Base-by-base conservation (phyloP, 192 early-diverging fungal genomes). In the Backusella mclennaniae region DNA sequence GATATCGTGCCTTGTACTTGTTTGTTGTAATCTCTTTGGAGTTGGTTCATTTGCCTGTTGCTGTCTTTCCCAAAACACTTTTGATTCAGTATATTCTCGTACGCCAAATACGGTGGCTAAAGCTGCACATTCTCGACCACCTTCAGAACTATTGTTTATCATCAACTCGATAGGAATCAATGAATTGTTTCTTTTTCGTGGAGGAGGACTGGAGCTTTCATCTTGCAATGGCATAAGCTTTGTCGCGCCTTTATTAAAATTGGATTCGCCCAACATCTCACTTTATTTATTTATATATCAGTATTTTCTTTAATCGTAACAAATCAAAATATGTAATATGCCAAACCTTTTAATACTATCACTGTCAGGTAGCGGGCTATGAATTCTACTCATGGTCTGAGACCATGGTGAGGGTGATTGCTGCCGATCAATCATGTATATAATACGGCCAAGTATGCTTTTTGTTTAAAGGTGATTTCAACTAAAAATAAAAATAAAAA, bases 71-170 rank as follows among this genome's bases (percentile, higher is more conserved):
- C 80, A 81, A 11, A 81, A 66, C 14, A 77, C 53, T 17, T 77
- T 77, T 21, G 73, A 72, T 31, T 81, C 73, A 6, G 71, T 73
- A 42, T 81, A 81, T 74, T 81, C 80, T 41, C 52, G 72, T 33
- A 77, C 73, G 26, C 80, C 80, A 75, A 81, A 81, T 19, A 81
- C 80, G 1, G 76, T 77, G 1, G 80, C 80, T n/a, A 81, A 46
- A 33, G 80, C 76, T 29, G 80, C 80, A 36, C 76, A 49, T 71
- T 81, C 80, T 52, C 70, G 49, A 7, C 71, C 70, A 35, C 79
- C 75, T 59, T 76, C 79, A 35, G 35, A 36, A 41, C 59, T 44
- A 8, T 11, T 49, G 41, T 74, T 59, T 3, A 66, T 74, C 73
- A 74, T 74, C 1, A 74, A 41, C 12, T 74, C 73, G 4, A 66